Conservation (phyloP, 148 eudicot genomes). For the Talinum fruticosum region DNA sequence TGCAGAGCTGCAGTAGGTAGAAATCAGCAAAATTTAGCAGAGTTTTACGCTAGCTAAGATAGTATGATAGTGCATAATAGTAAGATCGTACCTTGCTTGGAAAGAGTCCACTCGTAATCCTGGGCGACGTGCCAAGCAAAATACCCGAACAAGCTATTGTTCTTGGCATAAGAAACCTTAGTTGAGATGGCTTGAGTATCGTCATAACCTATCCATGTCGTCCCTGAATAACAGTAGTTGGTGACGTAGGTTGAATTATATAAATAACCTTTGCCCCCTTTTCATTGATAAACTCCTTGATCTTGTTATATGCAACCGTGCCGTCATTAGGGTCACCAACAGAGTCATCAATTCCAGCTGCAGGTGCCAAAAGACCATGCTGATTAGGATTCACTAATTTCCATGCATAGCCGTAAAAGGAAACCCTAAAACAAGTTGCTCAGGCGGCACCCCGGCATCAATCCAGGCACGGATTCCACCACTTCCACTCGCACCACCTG, state of each 20-base stretch:
- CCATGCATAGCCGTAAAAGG: slow-evolving; percentile 58
- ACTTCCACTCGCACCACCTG: slow-evolving; percentile 33
- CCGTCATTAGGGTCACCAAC: slow-evolving; percentile 22
- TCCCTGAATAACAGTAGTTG: slow-evolving; percentile 52
- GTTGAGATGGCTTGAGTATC: slow-evolving; percentile 34
- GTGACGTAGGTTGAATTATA: slow-evolving; percentile 34
- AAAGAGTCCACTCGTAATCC: slow-evolving; percentile 49
- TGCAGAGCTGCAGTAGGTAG: slow-evolving; percentile 13
- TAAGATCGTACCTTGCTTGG: slow-evolving; percentile 37
- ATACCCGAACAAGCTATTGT: slow-evolving; percentile 43
- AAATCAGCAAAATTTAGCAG: neutral
- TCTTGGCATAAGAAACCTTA: slow-evolving; percentile 50
- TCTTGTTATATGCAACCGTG: slow-evolving; percentile 19
- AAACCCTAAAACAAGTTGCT: slow-evolving; percentile 38
- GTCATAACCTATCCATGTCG: slow-evolving; percentile 63
- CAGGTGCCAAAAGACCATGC: slow-evolving; percentile 41
- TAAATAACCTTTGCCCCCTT: slow-evolving; percentile 27
- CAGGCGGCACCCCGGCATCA: slow-evolving; percentile 29
- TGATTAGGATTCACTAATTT: slow-evolving; percentile 28
- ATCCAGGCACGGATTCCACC: slow-evolving; percentile 41
- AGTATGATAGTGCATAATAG: too few relatives aligned
- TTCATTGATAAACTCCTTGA: slow-evolving; percentile 26
- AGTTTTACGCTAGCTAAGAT: too few relatives aligned
- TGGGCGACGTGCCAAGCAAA: slow-evolving; percentile 52
- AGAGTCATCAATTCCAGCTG: slow-evolving; percentile 22